phyloP scores from a whole-genome alignment of 2,329 filamentous ascomycete species.

The Scedosporium aurantiacum region DNA sequence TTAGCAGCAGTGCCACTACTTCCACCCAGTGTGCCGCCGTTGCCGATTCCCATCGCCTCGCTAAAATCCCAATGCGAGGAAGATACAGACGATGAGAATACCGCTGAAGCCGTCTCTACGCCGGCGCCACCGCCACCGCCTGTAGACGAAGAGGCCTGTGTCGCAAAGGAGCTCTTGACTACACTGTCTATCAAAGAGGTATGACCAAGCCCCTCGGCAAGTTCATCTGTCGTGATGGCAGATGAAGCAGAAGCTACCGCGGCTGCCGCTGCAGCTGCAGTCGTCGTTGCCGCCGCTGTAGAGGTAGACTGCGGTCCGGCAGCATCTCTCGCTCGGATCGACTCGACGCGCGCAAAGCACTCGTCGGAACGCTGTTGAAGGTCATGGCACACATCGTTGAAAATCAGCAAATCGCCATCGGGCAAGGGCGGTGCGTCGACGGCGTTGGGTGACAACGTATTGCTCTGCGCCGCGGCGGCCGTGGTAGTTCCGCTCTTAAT shows the following conservation, averaged over 20 bases:
- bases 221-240: neutral
- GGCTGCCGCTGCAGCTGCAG: neutral
- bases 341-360: constrained; percentile 39
- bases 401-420: constrained; percentile 41
- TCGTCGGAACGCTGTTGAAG: constrained; percentile 40
- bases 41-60: neutral
- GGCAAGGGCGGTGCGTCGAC: constrained; percentile 20
- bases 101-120: constrained; percentile 7
- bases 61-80: neutral
- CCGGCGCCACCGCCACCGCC: constrained; percentile 1
- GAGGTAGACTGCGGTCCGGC: constrained; percentile 18
- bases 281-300: constrained; percentile 25
- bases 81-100: neutral
- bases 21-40: neutral
- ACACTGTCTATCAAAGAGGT: neutral
- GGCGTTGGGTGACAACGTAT: neutral
- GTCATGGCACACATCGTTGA: constrained; percentile 37
- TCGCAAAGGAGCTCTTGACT: neutral
- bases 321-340: constrained; percentile 27
- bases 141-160: neutral
- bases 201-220: neutral
- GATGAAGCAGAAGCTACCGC: neutral
- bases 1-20: constrained; percentile 17
- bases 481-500: neutral
- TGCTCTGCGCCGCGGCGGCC: neutral